Conservation (phyloP, 306 rosid species). For the Heteromeles arbutifolia region DNA sequence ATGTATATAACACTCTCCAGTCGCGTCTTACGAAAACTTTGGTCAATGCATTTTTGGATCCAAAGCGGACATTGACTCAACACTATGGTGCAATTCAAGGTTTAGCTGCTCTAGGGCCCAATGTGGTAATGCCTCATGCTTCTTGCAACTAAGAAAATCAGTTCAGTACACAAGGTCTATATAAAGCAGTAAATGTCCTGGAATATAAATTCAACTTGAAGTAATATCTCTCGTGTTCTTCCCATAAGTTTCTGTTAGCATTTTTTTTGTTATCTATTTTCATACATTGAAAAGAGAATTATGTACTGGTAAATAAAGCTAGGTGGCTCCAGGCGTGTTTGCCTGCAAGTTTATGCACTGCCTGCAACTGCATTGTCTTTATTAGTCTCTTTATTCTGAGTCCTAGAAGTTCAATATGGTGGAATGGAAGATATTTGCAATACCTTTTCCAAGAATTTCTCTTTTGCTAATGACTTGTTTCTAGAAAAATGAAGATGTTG, state of each 20-base stretch:
- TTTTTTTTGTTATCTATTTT: not conserved
- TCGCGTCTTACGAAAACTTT: constrained; percentile 71
- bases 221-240: not conserved
- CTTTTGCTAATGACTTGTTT: not conserved
- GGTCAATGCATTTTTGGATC: constrained; percentile 81
- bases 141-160: constrained; percentile 3
- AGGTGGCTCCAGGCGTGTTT: not conserved
- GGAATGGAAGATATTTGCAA: not conserved
- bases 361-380: not conserved
- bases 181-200: not conserved
- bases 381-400: not conserved
- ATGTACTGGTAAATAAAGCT: not conserved
- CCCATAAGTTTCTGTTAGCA: not conserved
- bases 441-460: not conserved
- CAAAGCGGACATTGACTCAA: constrained; percentile 72
- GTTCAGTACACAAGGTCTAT: not conserved
- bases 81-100: constrained; percentile 90
- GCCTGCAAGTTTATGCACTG: not conserved
- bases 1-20: constrained; percentile 72
- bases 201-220: not conserved
- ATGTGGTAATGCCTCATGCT: constrained; percentile 53
- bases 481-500: not conserved
- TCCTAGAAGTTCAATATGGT: not conserved
- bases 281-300: not conserved
- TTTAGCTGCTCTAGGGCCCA: constrained; percentile 65